Base-by-base conservation (phyloP, 2,329 filamentous ascomycete genomes). In the Colletotrichum lini region DNA sequence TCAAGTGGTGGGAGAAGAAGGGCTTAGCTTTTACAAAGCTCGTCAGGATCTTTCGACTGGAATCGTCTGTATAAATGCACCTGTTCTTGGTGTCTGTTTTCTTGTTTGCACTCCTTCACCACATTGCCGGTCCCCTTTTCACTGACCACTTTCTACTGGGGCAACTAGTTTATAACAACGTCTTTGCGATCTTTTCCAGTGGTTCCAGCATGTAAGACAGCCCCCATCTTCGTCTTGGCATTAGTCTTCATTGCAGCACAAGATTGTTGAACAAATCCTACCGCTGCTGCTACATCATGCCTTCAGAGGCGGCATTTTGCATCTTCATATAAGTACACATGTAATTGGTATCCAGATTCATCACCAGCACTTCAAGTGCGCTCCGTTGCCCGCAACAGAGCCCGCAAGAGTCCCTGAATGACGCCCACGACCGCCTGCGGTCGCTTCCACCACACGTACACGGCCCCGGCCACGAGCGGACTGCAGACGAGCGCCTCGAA, bases 391-490 rank as follows among this genome's bases (percentile, higher is more conserved):
- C 38, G 35, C 21, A 72, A 15, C 18, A 64, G 23, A 38, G 40
- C 47, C 52, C 53, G 58, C 59, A 64, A 49, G 49, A 72, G n/a
- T 7, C 58, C 59, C 42, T 56, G 69, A 9, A 69, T 35, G 6
- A 30, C 58, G 21, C 65, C 10, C 15, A 73, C 61, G 16, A 74
- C 68, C 18, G 21, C 50, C 47, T 64, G 57, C 47, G 73, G 73
- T 52, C 67, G 18, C 62, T 73, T 72, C 73, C 73, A 74, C 73
- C 73, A 74, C 64, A 74, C 21, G 23, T 56, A 71, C 23, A 64
- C 73, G 9, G 65, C 71, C 13, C 52, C 67, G 1, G 72, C 47
- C 3, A 74, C 49, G 7, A 74, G 38, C 16, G 73, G 73, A 9
- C 73, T 73, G 42, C 60, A 73, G 5, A 65, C 67, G 2, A 74